These are phyloP conservation scores for Citrus inodora DNA, from an alignment of 345 rosid species.

Conservation along the genomic window DNA sequence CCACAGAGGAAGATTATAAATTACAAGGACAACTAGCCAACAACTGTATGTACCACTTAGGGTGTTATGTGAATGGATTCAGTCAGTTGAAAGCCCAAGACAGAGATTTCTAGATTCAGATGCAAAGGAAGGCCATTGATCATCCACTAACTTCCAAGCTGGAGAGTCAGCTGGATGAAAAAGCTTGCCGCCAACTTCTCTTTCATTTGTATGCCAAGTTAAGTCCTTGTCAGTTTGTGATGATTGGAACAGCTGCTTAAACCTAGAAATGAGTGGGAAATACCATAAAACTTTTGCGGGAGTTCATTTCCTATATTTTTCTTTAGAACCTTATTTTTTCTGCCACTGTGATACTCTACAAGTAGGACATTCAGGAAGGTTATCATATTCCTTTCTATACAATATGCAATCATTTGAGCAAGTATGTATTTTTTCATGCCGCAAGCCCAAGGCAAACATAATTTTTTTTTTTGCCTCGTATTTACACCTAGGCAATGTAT, in stretches of 20 bases:
- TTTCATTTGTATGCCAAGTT: not conserved
- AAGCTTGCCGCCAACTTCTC: not conserved
- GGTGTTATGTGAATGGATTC: not conserved
- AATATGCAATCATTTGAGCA: too few species aligned
- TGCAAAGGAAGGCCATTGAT: too few species aligned
- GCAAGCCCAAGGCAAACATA: too few species aligned
- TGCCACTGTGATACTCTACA: too few species aligned
- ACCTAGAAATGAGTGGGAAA: not conserved
- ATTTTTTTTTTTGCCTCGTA: not conserved
- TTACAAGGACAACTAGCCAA: not conserved
- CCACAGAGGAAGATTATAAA: not conserved
- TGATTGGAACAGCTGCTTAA: not conserved
- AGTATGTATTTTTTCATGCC: too few species aligned
- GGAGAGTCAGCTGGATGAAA: not conserved
- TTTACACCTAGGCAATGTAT: not conserved
- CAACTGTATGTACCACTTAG: not conserved
- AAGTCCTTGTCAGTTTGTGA: not conserved
- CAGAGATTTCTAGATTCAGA: not conserved
- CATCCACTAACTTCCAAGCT: not conserved
- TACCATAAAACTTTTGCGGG: too few species aligned
- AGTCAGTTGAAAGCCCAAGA: not conserved
- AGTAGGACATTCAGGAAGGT: too few species aligned
- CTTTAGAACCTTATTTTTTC: too few species aligned
- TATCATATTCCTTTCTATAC: too few species aligned
- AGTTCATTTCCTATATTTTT: too few species aligned